Evolutionary conservation across 177 flowering plant species (phyloP).

Genomic region (Tripterygium wilfordii): DNA sequence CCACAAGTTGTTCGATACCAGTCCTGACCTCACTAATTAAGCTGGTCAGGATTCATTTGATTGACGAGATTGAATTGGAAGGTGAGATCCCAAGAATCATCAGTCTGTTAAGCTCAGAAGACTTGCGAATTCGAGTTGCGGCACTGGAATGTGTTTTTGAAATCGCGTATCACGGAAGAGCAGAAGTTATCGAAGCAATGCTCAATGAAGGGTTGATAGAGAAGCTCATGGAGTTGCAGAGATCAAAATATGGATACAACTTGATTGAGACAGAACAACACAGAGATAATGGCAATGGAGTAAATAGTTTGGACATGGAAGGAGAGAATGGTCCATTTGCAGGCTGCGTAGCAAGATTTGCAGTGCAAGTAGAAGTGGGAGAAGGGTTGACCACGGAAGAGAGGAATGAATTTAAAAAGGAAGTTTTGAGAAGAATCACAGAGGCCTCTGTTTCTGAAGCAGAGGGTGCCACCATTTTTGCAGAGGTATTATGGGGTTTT

Average conservation of each 20-base stretch:
- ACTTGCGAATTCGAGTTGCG: constrained; percentile 1
- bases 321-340: constrained; percentile 8
- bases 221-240: constrained; percentile 29
- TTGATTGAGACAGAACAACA: no score
- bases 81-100: constrained; percentile 21
- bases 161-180: constrained; percentile 21
- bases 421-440: constrained; percentile 23
- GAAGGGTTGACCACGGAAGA: constrained; percentile 25
- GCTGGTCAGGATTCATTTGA: constrained; percentile 18
- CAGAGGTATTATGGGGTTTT: constrained; percentile 36
- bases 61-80: constrained; percentile 18
- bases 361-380: constrained; percentile 29
- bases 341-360: constrained; percentile 24
- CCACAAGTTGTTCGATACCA: constrained; percentile 12
- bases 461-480: constrained; percentile 22
- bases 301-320: no score
- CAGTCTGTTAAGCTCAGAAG: constrained; percentile 7
- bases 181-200: constrained; percentile 24
- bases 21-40: constrained; percentile 14
- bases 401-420: constrained; percentile 19
- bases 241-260: constrained; percentile 4
- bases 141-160: constrained; percentile 23
- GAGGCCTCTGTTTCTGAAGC: constrained; percentile 26
- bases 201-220: constrained; percentile 16
- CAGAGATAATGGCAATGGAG: no score